phyloP scores from a whole-genome alignment of 2,329 filamentous ascomycete genomes.

The Hymenoscyphus infarciens region DNA sequence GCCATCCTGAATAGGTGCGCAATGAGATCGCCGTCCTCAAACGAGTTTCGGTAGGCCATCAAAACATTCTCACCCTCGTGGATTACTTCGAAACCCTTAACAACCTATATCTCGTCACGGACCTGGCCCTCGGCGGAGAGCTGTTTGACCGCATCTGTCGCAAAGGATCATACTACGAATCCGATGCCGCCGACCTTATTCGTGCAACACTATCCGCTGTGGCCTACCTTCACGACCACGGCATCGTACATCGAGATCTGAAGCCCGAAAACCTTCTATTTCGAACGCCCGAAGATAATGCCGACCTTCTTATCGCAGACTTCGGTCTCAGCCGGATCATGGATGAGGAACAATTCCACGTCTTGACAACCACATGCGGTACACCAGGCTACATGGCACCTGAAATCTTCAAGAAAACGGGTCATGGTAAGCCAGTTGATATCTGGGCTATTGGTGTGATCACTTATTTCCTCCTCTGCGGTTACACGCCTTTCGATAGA shows the following conservation, averaged over 20 bases:
- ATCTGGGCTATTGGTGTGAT: slow-evolving; percentile 98
- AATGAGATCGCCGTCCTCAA: slow-evolving; percentile 98
- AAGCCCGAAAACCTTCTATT: slow-evolving; percentile 98
- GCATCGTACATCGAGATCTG: slow-evolving; percentile 95
- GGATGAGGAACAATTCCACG: slow-evolving; percentile 98
- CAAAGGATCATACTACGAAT: slow-evolving; percentile 98
- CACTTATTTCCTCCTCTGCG: slow-evolving; percentile 96
- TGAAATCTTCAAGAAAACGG: slow-evolving; percentile 98
- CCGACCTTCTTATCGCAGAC: slow-evolving; percentile 93
- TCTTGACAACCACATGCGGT: slow-evolving; percentile 94
- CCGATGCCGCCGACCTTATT: slow-evolving; percentile 91
- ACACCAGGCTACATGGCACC: slow-evolving; percentile 99
- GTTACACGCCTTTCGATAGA: slow-evolving; percentile 96
- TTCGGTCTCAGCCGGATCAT: slow-evolving; percentile 96
- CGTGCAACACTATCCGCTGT: slow-evolving; percentile 95
- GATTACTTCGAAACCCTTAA: slow-evolving; percentile 99
- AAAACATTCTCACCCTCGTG: slow-evolving; percentile 95
- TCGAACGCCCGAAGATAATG: slow-evolving; percentile 94
- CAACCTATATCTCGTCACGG: slow-evolving; percentile 96
- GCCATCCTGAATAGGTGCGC: slow-evolving; percentile 59
- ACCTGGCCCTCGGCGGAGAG: slow-evolving; percentile 92
- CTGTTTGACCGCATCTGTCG: slow-evolving; percentile 98
- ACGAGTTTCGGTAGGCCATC: slow-evolving; percentile 97
- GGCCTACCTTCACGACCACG: slow-evolving; percentile 96
- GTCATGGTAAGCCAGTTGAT: slow-evolving; percentile 96